Conservation (phyloP, 176 grass and related monocot genomes). For the Hyparrhenia diplandra region DNA sequence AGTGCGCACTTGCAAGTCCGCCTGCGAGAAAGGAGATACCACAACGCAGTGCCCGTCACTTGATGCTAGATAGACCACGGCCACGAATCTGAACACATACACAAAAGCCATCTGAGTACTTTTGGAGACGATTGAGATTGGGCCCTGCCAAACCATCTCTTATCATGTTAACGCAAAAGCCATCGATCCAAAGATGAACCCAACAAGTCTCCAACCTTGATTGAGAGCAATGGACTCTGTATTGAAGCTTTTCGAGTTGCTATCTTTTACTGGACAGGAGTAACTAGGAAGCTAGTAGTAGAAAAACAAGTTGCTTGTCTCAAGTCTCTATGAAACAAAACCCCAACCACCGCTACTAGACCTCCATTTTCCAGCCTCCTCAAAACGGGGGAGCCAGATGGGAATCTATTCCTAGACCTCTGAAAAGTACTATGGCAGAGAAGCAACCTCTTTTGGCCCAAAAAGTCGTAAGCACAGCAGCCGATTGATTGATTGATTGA, state of each 20-base stretch:
- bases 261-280: neutral
- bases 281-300: neutral
- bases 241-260: too few species aligned
- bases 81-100: neutral
- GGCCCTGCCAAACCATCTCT: neutral
- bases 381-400: neutral
- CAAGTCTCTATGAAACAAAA: too few species aligned
- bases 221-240: neutral
- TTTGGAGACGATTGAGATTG: neutral
- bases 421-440: slow-evolving; percentile 25
- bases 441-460: slow-evolving; percentile 28
- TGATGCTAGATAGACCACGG: neutral
- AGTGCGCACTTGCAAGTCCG: neutral
- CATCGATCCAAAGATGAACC: too few species aligned
- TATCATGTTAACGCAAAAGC: too few species aligned
- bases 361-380: neutral
- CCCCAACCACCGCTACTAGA: too few species aligned
- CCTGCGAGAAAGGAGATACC: neutral
- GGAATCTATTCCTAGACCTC: slow-evolving; percentile 35
- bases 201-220: too few species aligned
- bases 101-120: too few species aligned
- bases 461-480: slow-evolving; percentile 25
- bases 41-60: neutral
- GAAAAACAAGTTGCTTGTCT: too few species aligned
- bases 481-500: slow-evolving; percentile 40